These are phyloP conservation scores for Aspergillus sclerotialis DNA, from an alignment of 2,329 filamentous ascomycete species.

Conservation along the genomic window DNA sequence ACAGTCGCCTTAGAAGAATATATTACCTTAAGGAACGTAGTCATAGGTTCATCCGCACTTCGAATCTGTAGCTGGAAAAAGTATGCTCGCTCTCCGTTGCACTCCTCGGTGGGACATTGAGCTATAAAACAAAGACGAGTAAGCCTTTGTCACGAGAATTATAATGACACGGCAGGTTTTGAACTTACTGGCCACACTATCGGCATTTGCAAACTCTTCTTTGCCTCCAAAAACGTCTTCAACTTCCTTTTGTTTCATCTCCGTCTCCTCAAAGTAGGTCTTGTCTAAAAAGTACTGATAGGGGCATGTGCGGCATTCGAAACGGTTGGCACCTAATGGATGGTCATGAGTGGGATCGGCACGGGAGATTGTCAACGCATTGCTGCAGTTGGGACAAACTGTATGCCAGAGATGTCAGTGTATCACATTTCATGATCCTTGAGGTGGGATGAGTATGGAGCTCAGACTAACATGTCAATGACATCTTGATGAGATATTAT, in stretches of 20 bases:
- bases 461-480: conserved; percentile 30
- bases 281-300: conserved; percentile 80
- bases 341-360: conserved; percentile 30
- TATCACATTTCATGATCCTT: background rate
- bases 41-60: conserved; percentile 98
- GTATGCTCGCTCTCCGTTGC: conserved; percentile 76
- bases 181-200: conserved; percentile 60
- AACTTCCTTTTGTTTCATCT: conserved; percentile 75
- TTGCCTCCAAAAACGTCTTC: conserved; percentile 87
- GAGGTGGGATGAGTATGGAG: background rate
- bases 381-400: conserved; percentile 46
- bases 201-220: conserved; percentile 83
- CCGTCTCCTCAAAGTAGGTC: conserved; percentile 72
- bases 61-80: conserved; percentile 97
- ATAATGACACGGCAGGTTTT: background rate
- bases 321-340: conserved; percentile 58
- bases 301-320: conserved; percentile 92
- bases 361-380: conserved; percentile 41
- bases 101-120: conserved; percentile 75
- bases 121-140: conserved; percentile 38
- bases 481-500: conserved; percentile 19
- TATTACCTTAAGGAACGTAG: conserved; percentile 82
- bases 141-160: conserved; percentile 4
- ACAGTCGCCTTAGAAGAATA: conserved; percentile 10
- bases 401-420: conserved; percentile 12